Base-by-base conservation (phyloP, 2,329 filamentous ascomycete species). In the Xylaria sp. region DNA sequence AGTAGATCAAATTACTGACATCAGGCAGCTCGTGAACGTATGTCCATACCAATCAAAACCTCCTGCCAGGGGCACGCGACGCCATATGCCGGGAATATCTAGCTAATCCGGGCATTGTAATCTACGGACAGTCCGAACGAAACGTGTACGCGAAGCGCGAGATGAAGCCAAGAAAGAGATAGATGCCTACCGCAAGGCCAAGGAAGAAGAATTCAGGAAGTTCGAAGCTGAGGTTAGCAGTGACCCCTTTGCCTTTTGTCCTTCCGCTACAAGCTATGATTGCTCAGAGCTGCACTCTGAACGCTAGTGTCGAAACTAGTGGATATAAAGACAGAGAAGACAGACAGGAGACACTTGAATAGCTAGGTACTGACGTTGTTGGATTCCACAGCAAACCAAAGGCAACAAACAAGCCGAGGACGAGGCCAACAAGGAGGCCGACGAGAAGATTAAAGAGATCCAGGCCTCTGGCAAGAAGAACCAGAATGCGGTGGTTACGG, bases 81-180 rank as follows among this genome's bases (percentile, higher is more conserved):
- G 38, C 40, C 43, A 51, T 43, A 23, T 4, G 43, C 33, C 53
- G 35, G 37, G 17, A 23, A 8, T 25, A 23, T 47, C 37, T 23
- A 25, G 55, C 57, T 60, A 11, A 60, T 63, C 63, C 31, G 71
- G 57, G 60, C 40, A 23, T 35, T 50, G 51, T 19, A 53, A 70
- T 71, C 66, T 72, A 65, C 51, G 38, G 42, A 37, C 76, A 75
- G 74, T 93, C 85, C 93, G 95, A 76, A 97, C 95, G 66, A 97
- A 97, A 85, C 89, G 93, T 76, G 92, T 99, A 80, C 96, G 92
- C 81, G 95, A 98, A 82, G 95, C 95, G 67, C 92, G 94, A 76
- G 89, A 92, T 75, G 95, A 99, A 80, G 95, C 95, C 67, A 96
- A 97, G 82, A 96, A 96, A 81, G 94, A 99, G 79, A 97, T 99